These are phyloP conservation scores for Asclepias syriaca DNA, from an alignment of 257 asterid species.

Conservation along the genomic window DNA sequence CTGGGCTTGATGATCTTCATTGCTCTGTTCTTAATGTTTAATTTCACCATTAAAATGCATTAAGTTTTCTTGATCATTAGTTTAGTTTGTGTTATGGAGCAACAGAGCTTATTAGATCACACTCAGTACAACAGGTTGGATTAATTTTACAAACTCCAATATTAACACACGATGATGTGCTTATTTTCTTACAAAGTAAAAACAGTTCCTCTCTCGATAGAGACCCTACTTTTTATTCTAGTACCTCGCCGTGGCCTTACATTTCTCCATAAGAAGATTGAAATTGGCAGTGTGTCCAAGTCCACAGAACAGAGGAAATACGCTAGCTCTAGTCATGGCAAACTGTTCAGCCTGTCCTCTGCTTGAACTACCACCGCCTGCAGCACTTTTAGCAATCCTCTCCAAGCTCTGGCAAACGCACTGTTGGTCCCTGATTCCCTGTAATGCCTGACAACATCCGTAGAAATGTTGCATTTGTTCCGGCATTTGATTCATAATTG, in stretches of 20 bases:
- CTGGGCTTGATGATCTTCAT: no score
- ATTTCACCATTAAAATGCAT: no score
- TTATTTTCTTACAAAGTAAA: neutral
- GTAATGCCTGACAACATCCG: slow-evolving; percentile 32
- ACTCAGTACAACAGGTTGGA: neutral
- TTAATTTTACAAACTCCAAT: no score
- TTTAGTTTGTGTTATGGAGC: no score
- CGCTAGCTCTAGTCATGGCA: slow-evolving; percentile 25
- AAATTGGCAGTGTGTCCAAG: slow-evolving; percentile 28
- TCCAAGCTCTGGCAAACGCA: slow-evolving; percentile 43
- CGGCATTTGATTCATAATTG: slow-evolving; percentile 3
- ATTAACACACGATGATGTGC: slow-evolving; percentile 20
- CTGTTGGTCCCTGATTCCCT: slow-evolving; percentile 16
- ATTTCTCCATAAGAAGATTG: neutral
- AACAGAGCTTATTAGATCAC: no score
- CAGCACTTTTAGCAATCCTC: slow-evolving; percentile 21
- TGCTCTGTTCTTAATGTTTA: no score
- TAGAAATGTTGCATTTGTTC: slow-evolving; percentile 10
- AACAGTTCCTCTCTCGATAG: no score
- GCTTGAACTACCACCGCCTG: slow-evolving; percentile 14
- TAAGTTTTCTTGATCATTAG: no score
- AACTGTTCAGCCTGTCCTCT: neutral
- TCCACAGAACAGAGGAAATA: slow-evolving; percentile 31
- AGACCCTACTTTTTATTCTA: neutral
- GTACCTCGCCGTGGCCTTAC: neutral